Base-by-base conservation (phyloP, 306 rosid species). In the Quillaja saponaria region DNA sequence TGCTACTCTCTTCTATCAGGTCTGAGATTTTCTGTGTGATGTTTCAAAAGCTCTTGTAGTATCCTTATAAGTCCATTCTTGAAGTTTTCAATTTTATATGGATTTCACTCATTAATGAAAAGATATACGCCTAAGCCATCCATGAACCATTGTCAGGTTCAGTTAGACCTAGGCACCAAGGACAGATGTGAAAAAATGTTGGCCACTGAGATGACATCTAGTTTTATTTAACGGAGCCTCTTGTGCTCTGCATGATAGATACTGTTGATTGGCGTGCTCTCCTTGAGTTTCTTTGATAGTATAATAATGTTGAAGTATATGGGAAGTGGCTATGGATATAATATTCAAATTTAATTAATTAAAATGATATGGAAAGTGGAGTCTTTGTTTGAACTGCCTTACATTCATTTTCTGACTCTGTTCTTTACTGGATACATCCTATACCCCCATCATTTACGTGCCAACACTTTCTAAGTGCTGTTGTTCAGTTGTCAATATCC, bases 1-100 rank as follows among this genome's bases (percentile, higher is more conserved):
- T 66, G 84, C 95, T 20, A 88, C 96, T 42, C 88, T 92, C 76
- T 92, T 92, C 85, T 81, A 90, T 51, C 98, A 88, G 96, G 96
- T 92, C 39, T 71, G 78, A 64, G 33, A 34, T 67, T 48, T 58
- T 77, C 31, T 1, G 31, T 25, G 2, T 25, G n/a, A n/a, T n/a
- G 31, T 25, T 25, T 25, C 31, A 25, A 25, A 25, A 25, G 31
- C 31, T 25, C 31, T 25, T 25, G 31, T 25, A 25, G 31, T 25
- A 25, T 25, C 31, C 2, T 25, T 25, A 4, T 25, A 25, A 1
- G 31, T 25, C 4, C 31, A 2, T 25, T 25, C 4, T 25, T 25
- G 31, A 25, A 25, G 4, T 25, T 25, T n/a, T n/a, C n/a, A n/a
- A 25, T 25, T 25, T 25, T 25, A 25, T 15, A 11, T 47, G 34